A percentile compares a stretch with the other conserved stretches of the same genome.
phyloP scores from a whole-genome alignment of 1,284 basidiomycete species.

The Ustilago bromivora region DNA sequence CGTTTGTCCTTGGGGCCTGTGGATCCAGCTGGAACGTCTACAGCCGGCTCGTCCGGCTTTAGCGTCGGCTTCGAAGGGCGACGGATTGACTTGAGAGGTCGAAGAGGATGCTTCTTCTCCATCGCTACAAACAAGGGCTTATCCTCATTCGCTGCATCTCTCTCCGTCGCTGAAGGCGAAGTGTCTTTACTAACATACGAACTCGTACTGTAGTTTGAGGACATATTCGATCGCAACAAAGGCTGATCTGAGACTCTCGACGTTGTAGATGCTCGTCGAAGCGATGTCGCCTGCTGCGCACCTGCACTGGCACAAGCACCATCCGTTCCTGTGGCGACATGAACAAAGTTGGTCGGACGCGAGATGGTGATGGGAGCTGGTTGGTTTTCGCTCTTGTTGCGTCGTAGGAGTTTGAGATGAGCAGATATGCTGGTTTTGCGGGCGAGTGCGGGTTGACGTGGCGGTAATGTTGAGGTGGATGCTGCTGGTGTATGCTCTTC shows the following conservation, averaged over 20 bases:
- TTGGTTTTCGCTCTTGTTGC: conserved; percentile 20
- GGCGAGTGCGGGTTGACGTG: conserved; percentile 17
- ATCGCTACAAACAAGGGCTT: conserved; percentile 9
- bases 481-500: conserved; percentile 25
- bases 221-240: conserved; percentile 14
- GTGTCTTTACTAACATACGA: background rate
- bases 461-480: conserved; percentile 1
- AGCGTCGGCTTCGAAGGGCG: conserved; percentile 22
- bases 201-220: conserved; percentile 5
- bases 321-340: conserved; percentile 26
- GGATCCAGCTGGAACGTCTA: background rate
- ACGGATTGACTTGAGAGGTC: conserved; percentile 35
- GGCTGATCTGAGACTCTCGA: conserved; percentile 7
- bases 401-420: conserved; percentile 34
- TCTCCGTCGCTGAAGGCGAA: background rate
- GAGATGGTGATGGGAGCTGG: conserved; percentile 20
- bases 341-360: conserved; percentile 35
- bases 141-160: conserved; percentile 10
- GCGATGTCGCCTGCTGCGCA: background rate
- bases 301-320: conserved; percentile 1
- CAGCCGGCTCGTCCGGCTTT: background rate
- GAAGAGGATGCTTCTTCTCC: conserved; percentile 20
- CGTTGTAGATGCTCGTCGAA: conserved; percentile 15
- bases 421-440: conserved; percentile 41
- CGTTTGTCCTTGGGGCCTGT: conserved; percentile 39